phyloP scores from a whole-genome alignment of 1,284 basidiomycete species.

The Anthracocystis panici-leucophaei region DNA sequence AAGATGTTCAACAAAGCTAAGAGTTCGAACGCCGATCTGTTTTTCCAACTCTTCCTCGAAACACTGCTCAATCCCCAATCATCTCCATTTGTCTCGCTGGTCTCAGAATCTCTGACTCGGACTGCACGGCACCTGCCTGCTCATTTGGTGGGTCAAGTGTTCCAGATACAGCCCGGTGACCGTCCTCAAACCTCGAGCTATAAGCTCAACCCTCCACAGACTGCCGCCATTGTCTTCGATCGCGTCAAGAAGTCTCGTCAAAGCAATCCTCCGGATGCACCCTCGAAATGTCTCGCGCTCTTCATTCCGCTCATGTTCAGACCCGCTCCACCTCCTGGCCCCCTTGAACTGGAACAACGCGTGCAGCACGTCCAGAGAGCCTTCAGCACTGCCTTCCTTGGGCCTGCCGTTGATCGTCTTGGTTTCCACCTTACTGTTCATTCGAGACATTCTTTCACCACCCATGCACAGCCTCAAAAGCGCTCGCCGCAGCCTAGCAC shows the following conservation, averaged over 20 bases:
- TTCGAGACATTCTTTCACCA: conserved; percentile 1
- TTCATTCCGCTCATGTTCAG: background rate
- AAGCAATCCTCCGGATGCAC: background rate
- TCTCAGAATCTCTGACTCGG: background rate
- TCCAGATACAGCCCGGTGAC: background rate
- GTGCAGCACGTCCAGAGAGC: background rate
- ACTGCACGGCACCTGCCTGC: background rate
- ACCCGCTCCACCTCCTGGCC: background rate
- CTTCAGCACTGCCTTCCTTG: background rate
- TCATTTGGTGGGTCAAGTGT: background rate
- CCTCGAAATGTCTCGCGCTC: background rate
- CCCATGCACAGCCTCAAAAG: background rate
- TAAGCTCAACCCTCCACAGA: background rate
- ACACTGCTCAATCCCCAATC: too few species aligned
- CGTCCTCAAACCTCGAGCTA: background rate
- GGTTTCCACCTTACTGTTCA: background rate
- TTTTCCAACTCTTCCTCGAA: too few species aligned
- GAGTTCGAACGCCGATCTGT: too few species aligned
- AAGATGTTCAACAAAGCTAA: background rate
- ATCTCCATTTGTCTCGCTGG: background rate
- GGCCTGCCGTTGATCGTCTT: background rate
- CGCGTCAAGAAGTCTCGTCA: background rate
- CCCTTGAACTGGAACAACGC: background rate
- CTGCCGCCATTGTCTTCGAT: background rate
- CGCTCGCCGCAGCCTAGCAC: background rate